Evolutionary conservation across 1,139 yeast genomes (phyloP).

Genomic region (Scheffersomyces quercinus): DNA sequence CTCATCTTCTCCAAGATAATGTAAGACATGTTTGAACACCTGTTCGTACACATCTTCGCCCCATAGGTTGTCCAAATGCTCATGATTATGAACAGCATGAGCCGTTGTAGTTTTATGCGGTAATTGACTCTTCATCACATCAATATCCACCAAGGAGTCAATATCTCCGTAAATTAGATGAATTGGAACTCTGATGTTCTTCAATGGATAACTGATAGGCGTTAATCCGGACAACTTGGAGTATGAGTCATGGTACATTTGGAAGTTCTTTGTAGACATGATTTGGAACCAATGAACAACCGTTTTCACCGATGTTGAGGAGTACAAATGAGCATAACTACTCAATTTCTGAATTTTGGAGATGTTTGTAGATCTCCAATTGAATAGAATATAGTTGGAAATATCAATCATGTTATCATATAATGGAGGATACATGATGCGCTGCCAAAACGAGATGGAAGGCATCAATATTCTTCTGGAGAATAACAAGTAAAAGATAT

Average conservation of each 20-base stretch:
- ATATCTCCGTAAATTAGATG: constrained; percentile 74
- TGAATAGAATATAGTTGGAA: constrained; percentile 66
- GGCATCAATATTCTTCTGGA: constrained; percentile 75
- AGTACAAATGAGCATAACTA: constrained; percentile 80
- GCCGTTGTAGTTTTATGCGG: constrained; percentile 35
- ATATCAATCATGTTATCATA: constrained; percentile 72
- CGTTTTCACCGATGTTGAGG: constrained; percentile 87
- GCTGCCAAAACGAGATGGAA: constrained; percentile 80
- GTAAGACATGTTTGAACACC: constrained; percentile 54
- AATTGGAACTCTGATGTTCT: constrained; percentile 68
- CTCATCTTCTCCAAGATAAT: constrained; percentile 28
- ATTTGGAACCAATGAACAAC: constrained; percentile 98
- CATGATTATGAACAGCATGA: constrained; percentile 61
- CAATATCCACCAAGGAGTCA: constrained; percentile 85
- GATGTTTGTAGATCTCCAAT: constrained; percentile 78
- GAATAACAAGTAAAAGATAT: constrained; percentile 68
- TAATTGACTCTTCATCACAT: constrained; percentile 64
- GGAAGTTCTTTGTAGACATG: constrained; percentile 75
- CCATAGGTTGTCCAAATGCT: constrained; percentile 91
- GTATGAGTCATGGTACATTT: constrained; percentile 74
- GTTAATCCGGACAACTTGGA: constrained; percentile 38
- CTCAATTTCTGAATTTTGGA: constrained; percentile 69
- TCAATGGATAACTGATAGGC: constrained; percentile 46
- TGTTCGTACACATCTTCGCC: constrained; percentile 62
- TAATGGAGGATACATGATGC: constrained; percentile 79